A percentile compares a stretch with the other conserved stretches of the same genome.
These are phyloP conservation scores for Talaromyces sp. DNA, from an alignment of 2,329 filamentous ascomycete species.

Conservation along the genomic window DNA sequence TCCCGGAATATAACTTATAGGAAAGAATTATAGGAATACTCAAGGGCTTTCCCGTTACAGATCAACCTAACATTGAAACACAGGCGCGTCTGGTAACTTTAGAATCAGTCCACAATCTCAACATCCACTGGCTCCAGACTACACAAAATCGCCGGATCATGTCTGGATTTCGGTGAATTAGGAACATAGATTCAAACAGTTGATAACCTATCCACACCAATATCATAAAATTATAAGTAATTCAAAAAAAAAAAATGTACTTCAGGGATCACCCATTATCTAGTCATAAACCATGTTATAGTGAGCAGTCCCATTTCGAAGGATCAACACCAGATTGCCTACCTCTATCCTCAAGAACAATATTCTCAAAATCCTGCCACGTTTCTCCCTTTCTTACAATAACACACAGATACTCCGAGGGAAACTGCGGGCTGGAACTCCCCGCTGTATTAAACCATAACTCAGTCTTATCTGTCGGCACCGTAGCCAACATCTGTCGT, in stretches of 20 bases:
- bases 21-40: too few species aligned
- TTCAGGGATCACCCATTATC: too few species aligned
- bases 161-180: too few species aligned
- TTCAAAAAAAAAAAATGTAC: too few species aligned
- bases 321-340: not conserved
- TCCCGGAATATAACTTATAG: too few species aligned
- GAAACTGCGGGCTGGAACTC: not conserved
- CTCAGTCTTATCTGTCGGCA: not conserved
- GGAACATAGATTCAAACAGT: too few species aligned
- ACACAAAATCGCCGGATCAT: not conserved
- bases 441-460: not conserved
- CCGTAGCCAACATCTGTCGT: not conserved
- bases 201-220: too few species aligned
- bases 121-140: not conserved
- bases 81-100: too few species aligned
- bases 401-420: not conserved
- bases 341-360: not conserved
- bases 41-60: too few species aligned
- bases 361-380: constrained; percentile 5
- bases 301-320: not conserved
- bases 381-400: not conserved
- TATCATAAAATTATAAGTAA: too few species aligned
- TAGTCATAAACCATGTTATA: not conserved
- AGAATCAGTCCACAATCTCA: too few species aligned
- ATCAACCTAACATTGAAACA: too few species aligned